Base-by-base conservation (phyloP, 116 monocot genomes). In the Papilionanthe hybrid region DNA sequence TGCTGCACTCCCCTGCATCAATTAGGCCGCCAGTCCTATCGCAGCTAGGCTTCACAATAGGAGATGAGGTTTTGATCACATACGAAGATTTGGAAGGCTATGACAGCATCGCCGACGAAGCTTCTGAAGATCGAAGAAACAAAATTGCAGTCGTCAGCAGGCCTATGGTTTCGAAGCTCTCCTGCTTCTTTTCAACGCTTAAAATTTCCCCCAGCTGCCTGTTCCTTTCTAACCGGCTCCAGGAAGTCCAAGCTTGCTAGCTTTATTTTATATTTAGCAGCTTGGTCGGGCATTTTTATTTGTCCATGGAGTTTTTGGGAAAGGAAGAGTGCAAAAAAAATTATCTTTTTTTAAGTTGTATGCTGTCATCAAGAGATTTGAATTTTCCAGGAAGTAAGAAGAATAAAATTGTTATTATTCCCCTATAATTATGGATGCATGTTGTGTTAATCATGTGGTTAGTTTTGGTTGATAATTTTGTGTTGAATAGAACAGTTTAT, bases 181-280 rank as follows among this genome's bases (percentile, higher is more conserved):
- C 89, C 20, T 91, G 89, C 78, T 76, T 93, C 43, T 93, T 93
- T 82, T 71, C 89, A 9, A 75, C 91, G 0, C 77, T 89, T 81
- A 93, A 86, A 80, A 71, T 78, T 75, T 84, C 86, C 19, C 28
- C 25, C 75, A 75, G 75, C 42, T 82, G 83, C 68, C 57, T 87
- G 17, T 57, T 83, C 5, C 78, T 79, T 55, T 37, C 89, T 37
- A 77, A 72, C 55, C 85, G 80, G 29, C 80, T 89, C 9, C 55
- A 84, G 5, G 93, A 91, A 77, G 83, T 91, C 65, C 81, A 67
- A 18, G 89, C 86, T 77, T 93, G 89, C 80, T 93, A 87, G 83
- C 41, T 76, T n/a, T 28, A 65, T 9, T 76, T n/a, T 28, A 65
- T 9, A 12, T 37, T 37, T 37, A 65, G 65, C 27, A 25, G 65